Conservation (phyloP, 805 yeast genomes). For the Wickerhamiella allomyrinae region DNA sequence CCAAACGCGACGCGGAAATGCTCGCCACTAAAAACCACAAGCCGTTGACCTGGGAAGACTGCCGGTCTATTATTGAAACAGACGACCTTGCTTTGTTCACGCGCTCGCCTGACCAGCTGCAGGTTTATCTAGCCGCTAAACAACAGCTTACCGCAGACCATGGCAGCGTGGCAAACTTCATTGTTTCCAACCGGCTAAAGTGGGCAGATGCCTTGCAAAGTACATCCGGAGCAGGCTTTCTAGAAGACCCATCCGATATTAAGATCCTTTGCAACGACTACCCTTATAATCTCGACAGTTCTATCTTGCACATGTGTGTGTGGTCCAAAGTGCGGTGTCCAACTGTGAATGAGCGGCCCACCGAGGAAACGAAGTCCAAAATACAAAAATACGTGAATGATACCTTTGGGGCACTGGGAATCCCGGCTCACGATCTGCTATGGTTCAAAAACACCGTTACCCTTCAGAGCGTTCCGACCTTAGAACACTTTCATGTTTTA, state of each 20-base stretch:
- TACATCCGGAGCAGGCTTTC: constrained; percentile 4
- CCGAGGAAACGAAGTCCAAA: constrained; percentile 24
- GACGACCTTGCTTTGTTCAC: constrained; percentile 16
- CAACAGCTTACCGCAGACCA: constrained; percentile 7
- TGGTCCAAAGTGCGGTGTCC: constrained; percentile 39
- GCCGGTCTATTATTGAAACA: constrained; percentile 7
- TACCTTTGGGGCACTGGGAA: constrained; percentile 29
- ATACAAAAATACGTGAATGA: constrained; percentile 30
- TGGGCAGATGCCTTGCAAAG: constrained; percentile 18
- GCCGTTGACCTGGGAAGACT: constrained; percentile 9
- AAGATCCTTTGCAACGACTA: constrained; percentile 39
- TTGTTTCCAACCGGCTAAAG: constrained; percentile 15
- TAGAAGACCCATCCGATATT: constrained; percentile 24
- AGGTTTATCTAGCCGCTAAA: constrained; percentile 19
- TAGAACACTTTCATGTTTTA: constrained; percentile 45
- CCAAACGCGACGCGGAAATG: constrained; percentile 1
- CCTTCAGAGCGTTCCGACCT: constrained; percentile 38
- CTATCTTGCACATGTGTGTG: constrained; percentile 38
- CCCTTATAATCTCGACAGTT: constrained; percentile 38
- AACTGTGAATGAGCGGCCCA: constrained; percentile 27
- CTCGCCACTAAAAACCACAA: not conserved
- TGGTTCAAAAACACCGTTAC: constrained; percentile 50
- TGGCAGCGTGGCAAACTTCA: constrained; percentile 19
- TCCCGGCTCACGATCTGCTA: constrained; percentile 27
- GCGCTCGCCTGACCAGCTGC: constrained; percentile 19